These are phyloP conservation scores for Tuber magnatum DNA, from an alignment of 495 filamentous ascomycete species.

Conservation along the genomic window DNA sequence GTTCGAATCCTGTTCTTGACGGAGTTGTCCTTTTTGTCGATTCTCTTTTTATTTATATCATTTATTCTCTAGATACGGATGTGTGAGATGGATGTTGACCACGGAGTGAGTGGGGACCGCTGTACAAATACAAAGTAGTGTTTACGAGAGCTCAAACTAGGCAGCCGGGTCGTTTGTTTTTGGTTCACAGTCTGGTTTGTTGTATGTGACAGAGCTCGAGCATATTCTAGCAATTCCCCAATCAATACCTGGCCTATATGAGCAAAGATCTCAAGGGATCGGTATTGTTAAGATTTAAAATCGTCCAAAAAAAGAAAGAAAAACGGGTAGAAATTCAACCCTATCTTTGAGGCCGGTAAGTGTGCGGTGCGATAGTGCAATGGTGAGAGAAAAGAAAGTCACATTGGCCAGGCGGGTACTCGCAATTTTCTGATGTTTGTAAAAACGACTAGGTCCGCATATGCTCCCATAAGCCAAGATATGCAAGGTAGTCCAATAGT, in stretches of 20 bases:
- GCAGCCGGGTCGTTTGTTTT: not conserved
- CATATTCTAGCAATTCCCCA: not conserved
- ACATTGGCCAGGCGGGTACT: no score
- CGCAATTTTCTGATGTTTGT: no score
- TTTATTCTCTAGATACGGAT: not conserved
- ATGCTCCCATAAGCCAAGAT: not conserved
- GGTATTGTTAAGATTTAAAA: not conserved
- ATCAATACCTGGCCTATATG: not conserved
- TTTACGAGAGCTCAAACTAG: not conserved
- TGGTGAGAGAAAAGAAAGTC: no score
- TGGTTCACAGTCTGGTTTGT: not conserved
- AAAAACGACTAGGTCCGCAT: no score
- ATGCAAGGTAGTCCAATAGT: not conserved
- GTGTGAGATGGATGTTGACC: not conserved
- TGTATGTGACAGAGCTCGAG: not conserved
- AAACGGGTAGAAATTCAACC: not conserved
- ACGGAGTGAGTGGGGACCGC: not conserved
- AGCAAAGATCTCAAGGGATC: not conserved
- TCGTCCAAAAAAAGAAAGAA: not conserved
- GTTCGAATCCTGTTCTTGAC: conserved; percentile 42
- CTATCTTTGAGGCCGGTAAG: no score
- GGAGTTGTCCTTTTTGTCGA: conserved; percentile 8
- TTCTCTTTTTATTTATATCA: not conserved
- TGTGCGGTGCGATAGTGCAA: not conserved
- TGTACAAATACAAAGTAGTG: not conserved